Evolutionary conservation across 1,284 basidiomycete genomes (phyloP).

Genomic region (Cutaneotrichosporon sp.): DNA sequence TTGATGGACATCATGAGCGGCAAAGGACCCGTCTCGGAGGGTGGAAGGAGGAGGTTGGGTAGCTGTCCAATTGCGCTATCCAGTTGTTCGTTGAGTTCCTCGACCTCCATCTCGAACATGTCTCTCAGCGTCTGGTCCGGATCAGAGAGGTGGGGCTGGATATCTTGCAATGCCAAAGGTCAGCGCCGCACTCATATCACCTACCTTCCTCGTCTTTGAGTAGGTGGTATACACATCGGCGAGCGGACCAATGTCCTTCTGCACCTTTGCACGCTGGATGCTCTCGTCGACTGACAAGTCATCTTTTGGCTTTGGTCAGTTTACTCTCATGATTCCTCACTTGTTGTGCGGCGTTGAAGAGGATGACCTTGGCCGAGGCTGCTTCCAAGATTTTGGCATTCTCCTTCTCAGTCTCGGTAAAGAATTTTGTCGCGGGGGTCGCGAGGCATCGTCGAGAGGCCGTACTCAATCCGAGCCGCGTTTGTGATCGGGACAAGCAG

Average conservation of each 20-base stretch:
- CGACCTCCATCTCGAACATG: conserved; percentile 72
- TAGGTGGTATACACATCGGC: conserved; percentile 60
- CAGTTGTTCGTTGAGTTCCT: conserved; percentile 58
- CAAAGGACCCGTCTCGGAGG: conserved; percentile 63
- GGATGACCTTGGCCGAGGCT: conserved; percentile 14
- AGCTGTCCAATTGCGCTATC: conserved; percentile 60
- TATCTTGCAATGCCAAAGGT: conserved; percentile 64
- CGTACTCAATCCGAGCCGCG: not conserved
- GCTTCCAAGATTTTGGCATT: conserved; percentile 21
- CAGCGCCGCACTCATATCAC: conserved; percentile 18
- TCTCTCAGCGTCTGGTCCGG: conserved; percentile 72
- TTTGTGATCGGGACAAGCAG: not conserved
- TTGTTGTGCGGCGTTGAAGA: conserved; percentile 13
- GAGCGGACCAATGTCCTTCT: conserved; percentile 61
- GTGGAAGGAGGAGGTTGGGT: conserved; percentile 69
- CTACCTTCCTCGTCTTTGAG: conserved; percentile 55
- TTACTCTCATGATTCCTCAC: conserved; percentile 1
- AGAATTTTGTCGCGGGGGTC: conserved; percentile 1
- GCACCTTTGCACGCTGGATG: conserved; percentile 55
- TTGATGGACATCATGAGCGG: conserved; percentile 87
- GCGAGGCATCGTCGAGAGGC: not conserved
- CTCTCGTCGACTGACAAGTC: conserved; percentile 46
- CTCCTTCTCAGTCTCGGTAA: conserved; percentile 17
- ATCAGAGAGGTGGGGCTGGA: conserved; percentile 65
- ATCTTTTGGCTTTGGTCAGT: conserved; percentile 15